Conservation (phyloP, 495 filamentous ascomycete genomes). For the Neurospora sp. region DNA sequence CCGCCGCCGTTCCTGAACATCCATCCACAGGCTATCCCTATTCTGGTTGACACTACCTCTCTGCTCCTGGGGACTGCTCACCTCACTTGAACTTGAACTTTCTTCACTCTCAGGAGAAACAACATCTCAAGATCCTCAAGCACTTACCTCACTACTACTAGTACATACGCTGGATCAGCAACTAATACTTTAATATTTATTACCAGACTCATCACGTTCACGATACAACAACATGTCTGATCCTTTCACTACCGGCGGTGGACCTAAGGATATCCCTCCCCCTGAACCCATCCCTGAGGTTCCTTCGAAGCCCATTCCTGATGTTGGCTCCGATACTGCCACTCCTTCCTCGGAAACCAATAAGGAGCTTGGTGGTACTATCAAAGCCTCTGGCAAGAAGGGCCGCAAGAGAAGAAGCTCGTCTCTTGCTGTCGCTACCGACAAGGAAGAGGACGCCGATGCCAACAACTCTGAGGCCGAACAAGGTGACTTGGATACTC, state of each 20-base stretch:
- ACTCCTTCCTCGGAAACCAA: not conserved
- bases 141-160: not conserved
- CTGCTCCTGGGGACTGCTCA: not conserved
- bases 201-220: not conserved
- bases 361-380: not conserved
- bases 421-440: not conserved
- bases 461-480: not conserved
- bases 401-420: not conserved
- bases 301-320: not conserved
- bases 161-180: not conserved
- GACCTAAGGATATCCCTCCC: not conserved
- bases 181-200: not conserved
- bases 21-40: not conserved
- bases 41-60: not conserved
- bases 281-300: not conserved
- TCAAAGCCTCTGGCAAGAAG: not conserved
- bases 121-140: not conserved
- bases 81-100: not conserved
- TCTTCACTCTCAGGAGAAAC: not conserved
- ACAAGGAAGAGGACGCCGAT: not conserved
- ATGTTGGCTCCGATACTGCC: not conserved
- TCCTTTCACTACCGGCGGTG: not conserved
- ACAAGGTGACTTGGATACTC: not conserved
- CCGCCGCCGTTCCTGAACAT: not conserved
- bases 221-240: not conserved